A percentile compares a stretch with the other conserved stretches of the same genome.
phyloP scores from a whole-genome alignment of 331 rosid genomes.

The Spiraea crenata region DNA sequence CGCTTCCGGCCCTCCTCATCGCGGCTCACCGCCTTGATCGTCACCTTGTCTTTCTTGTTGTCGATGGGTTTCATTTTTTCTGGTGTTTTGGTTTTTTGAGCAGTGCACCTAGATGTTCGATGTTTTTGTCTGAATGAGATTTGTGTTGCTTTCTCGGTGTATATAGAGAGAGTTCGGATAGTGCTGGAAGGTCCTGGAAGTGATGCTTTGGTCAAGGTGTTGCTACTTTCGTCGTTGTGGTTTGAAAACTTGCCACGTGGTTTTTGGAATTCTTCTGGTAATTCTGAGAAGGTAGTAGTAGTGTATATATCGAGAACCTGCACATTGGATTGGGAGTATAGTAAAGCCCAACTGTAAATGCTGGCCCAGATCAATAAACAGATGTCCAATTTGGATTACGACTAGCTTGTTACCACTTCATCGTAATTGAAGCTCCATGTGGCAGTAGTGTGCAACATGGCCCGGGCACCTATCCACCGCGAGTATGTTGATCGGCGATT shows the following conservation, averaged over 20 bases:
- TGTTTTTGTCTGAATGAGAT: not conserved
- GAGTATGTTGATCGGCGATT: too few relatives aligned
- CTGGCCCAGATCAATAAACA: too few relatives aligned
- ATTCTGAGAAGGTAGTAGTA: not conserved
- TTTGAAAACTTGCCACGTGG: conserved; percentile 2
- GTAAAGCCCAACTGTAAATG: too few relatives aligned
- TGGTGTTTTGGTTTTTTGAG: too few relatives aligned
- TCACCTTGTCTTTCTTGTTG: conserved; percentile 47
- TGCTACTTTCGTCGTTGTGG: conserved; percentile 33
- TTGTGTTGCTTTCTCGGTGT: not conserved
- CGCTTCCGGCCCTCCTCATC: conserved; percentile 65
- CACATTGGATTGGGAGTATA: too few relatives aligned
- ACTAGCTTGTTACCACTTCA: too few relatives aligned
- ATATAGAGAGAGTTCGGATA: conserved; percentile 6
- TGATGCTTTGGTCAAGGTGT: not conserved
- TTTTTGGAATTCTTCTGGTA: conserved; percentile 1
- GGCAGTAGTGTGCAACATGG: too few relatives aligned
- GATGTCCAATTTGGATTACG: too few relatives aligned
- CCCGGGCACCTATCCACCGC: too few relatives aligned
- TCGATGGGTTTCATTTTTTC: conserved; percentile 59
- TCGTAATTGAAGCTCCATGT: too few relatives aligned
- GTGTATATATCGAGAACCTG: too few relatives aligned
- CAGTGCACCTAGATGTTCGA: not conserved
- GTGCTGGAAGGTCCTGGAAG: conserved; percentile 11
- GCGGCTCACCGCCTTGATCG: conserved; percentile 53